Evolutionary conservation across 768 basidiomycete genomes (phyloP).

Genomic region (Kockovaella imperatae): DNA sequence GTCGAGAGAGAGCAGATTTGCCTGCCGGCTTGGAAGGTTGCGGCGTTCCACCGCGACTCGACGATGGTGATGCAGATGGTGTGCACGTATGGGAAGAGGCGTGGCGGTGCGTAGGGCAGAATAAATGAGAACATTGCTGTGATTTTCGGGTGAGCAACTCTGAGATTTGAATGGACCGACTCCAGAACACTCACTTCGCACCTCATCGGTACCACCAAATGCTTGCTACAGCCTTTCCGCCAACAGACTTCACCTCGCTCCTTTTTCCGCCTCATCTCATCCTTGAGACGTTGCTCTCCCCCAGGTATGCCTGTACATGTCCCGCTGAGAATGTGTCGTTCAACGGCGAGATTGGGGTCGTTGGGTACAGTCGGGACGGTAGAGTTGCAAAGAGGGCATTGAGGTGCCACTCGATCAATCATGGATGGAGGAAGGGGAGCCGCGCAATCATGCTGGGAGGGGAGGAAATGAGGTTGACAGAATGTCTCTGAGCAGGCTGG

Average conservation of each 20-base stretch:
- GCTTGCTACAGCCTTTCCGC: constrained; percentile 35
- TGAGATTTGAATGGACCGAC: background rate
- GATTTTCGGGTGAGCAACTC: background rate
- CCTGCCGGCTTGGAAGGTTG: constrained; percentile 13
- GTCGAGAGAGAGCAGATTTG: constrained; percentile 13
- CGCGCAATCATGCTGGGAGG: constrained; percentile 36
- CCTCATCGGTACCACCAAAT: constrained; percentile 38
- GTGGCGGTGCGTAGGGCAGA: constrained; percentile 43
- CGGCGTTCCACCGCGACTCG: constrained; percentile 12
- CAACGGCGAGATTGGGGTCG: constrained; percentile 38
- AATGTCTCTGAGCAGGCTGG: constrained; percentile 42
- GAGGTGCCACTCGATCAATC: constrained; percentile 38
- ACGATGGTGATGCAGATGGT: constrained; percentile 13
- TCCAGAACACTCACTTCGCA: constrained; percentile 35
- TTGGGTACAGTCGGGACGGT: constrained; percentile 22
- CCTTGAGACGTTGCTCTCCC: constrained; percentile 29
- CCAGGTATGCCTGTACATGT: constrained; percentile 31
- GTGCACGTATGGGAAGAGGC: constrained; percentile 32
- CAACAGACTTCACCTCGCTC: constrained; percentile 41
- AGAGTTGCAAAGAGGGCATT: constrained; percentile 39
- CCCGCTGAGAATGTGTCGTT: constrained; percentile 30
- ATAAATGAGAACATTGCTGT: constrained; percentile 30
- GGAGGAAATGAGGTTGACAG: constrained; percentile 42
- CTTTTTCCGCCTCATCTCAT: constrained; percentile 34
- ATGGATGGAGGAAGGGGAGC: constrained; percentile 34